phyloP scores from a whole-genome alignment of 164 flowering plant genomes.

The Brasenia schreberi region DNA sequence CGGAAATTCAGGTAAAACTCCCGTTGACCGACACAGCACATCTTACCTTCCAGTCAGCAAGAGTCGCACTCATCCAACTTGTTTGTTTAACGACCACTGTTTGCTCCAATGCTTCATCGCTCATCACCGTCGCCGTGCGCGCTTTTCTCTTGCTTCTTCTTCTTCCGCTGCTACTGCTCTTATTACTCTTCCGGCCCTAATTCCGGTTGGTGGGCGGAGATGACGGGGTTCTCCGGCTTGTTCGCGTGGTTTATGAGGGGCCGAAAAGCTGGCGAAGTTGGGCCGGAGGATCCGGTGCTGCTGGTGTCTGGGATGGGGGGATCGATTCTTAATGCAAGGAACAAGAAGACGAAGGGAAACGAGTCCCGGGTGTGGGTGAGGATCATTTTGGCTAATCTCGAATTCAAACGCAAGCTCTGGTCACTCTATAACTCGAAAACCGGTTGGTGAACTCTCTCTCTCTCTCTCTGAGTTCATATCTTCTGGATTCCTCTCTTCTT shows the following conservation, averaged over 20 bases:
- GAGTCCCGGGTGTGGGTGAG: constrained; percentile 85
- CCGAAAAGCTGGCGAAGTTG: constrained; percentile 15
- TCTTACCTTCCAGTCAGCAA: too few species aligned
- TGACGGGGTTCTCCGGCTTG: too few species aligned
- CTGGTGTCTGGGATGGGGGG: constrained; percentile 83
- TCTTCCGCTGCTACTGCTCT: too few species aligned
- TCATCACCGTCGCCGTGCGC: too few species aligned
- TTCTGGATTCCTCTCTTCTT: not conserved
- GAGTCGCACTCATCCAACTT: too few species aligned
- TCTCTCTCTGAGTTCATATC: not conserved
- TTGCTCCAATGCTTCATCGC: too few species aligned
- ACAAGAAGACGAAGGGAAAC: constrained; percentile 15
- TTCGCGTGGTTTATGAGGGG: constrained; percentile 9
- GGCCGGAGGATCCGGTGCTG: constrained; percentile 73
- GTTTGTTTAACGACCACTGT: too few species aligned
- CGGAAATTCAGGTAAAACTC: too few species aligned
- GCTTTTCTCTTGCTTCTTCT: too few species aligned
- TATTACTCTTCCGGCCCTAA: too few species aligned
- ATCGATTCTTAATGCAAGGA: constrained; percentile 64
- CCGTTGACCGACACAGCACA: too few species aligned
- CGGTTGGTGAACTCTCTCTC: constrained; percentile 21
- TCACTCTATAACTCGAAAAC: constrained; percentile 68
- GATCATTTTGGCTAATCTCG: constrained; percentile 56
- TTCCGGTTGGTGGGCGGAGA: too few species aligned
- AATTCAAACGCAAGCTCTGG: constrained; percentile 63